A percentile compares a stretch with the other conserved stretches of the same genome.
These are phyloP conservation scores for Colletotrichum sp. DNA, from an alignment of 2,329 filamentous ascomycete genomes.

Conservation along the genomic window DNA sequence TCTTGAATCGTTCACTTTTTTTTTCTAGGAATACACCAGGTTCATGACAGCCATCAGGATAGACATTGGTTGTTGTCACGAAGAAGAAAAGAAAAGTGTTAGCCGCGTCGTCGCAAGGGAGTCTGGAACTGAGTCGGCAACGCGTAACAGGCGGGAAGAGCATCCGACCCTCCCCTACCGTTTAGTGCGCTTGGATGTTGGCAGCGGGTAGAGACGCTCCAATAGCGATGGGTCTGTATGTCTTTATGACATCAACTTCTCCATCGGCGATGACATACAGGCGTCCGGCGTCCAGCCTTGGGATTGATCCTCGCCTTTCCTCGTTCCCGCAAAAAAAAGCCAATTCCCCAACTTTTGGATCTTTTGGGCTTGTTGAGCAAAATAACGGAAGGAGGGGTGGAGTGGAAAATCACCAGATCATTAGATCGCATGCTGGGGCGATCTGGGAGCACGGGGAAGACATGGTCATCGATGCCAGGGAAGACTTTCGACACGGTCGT, in stretches of 20 bases:
- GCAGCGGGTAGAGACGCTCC: slow-evolving; percentile 2
- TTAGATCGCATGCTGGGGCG: background rate
- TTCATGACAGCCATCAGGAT: background rate
- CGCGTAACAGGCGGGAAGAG: background rate
- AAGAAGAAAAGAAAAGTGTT: background rate
- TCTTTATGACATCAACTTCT: slow-evolving; percentile 15
- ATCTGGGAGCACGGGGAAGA: background rate
- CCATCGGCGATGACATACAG: slow-evolving; percentile 6
- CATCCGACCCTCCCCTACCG: background rate
- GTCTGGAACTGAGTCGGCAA: background rate
- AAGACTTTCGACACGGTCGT: background rate
- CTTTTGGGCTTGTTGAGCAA: background rate
- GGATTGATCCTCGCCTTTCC: background rate
- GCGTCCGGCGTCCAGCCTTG: background rate
- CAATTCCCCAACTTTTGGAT: background rate
- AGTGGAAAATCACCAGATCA: background rate
- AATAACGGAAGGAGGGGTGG: background rate
- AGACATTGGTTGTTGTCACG: background rate
- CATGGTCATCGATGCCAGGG: background rate
- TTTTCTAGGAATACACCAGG: background rate
- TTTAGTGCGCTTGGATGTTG: background rate
- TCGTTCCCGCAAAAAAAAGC: background rate
- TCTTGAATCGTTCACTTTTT: background rate
- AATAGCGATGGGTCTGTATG: background rate
- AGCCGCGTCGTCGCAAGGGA: background rate